Base-by-base conservation (phyloP, 2,329 filamentous ascomycete species). In the Fusarium fracticaudum region DNA sequence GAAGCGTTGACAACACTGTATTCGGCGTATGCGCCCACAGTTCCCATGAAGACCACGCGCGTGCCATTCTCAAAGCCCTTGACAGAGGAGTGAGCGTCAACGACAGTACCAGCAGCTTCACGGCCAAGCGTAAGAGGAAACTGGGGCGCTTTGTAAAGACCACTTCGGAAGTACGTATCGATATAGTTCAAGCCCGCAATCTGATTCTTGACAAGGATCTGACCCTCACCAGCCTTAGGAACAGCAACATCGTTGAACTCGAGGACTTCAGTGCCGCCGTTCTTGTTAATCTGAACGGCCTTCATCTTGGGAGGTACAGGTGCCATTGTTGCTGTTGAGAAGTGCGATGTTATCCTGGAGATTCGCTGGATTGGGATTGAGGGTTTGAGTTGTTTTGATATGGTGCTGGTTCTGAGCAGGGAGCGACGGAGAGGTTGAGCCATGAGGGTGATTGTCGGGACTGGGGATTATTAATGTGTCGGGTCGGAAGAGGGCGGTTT, bases 151-250 rank as follows among this genome's bases (percentile, higher is more conserved):
- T 87, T 85, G 86, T 98, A 98, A 58, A 97, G 89, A 17, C 95
- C 95, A 18, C 89, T 91, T 81, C 95, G 94, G 88, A 95, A 97
- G 84, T 98, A 97, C 44, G 86, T 97, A 83, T 98, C 95, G 79
- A 98, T 97, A 84, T 89, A 98, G 84, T 98, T 98, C 70, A 98
- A 86, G 68, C 95, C 95, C 55, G 92, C 87, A 80, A 89, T 93
- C 73, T 92, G 90, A 83, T 97, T 97, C 83, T 92, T 93, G 67
- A 98, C 89, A 8, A 98, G 88, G 29, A 98, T 83, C 75, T 97
- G 87, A 67, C 91, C 91, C n/a, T 91, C 89, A 41, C 89, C 85
- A 5, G 88, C 89, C 57, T 87, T 84, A 0, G 94, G 94, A 3
- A 97, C 89, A 24, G 82, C 91, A 8, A 94, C 81, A 79, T 94